Evolutionary conservation across 2,329 filamentous ascomycete genomes (phyloP).

Genomic region (Eutypa lata): DNA sequence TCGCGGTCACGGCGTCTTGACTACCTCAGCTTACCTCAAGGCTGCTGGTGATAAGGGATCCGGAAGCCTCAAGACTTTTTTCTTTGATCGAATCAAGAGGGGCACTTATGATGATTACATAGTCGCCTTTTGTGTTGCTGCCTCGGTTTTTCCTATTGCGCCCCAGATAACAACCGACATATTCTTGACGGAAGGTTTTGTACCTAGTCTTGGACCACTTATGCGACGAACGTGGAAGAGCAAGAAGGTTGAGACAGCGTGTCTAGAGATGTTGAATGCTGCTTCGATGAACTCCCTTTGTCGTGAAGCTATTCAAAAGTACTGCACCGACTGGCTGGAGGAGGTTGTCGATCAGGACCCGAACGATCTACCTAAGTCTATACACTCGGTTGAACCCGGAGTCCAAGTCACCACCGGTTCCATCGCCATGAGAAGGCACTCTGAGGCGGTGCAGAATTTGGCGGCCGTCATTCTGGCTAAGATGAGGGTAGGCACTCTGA

Average conservation of each 20-base stretch:
- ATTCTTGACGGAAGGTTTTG: conserved; percentile 86
- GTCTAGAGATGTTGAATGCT: conserved; percentile 85
- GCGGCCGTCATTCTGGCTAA: conserved; percentile 77
- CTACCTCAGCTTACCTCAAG: conserved; percentile 80
- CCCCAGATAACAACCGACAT: conserved; percentile 71
- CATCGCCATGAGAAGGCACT: conserved; percentile 59
- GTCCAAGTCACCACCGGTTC: conserved; percentile 59
- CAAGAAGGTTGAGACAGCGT: conserved; percentile 79
- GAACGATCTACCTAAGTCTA: conserved; percentile 48
- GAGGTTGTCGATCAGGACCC: conserved; percentile 74
- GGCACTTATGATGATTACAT: conserved; percentile 86
- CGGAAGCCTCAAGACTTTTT: conserved; percentile 68
- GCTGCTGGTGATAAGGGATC: conserved; percentile 69
- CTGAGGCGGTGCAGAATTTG: conserved; percentile 58
- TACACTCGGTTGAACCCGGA: conserved; percentile 49
- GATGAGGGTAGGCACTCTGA: conserved; percentile 50
- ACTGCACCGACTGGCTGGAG: conserved; percentile 84
- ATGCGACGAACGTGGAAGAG: conserved; percentile 81
- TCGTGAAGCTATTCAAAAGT: conserved; percentile 77
- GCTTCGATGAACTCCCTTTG: conserved; percentile 84
- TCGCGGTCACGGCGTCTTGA: conserved; percentile 77
- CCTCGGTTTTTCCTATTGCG: conserved; percentile 81
- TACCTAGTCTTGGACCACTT: conserved; percentile 71
- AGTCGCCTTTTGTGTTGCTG: conserved; percentile 88
- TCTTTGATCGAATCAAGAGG: conserved; percentile 67